A percentile compares a stretch with the other conserved stretches of the same genome.
phyloP scores from a whole-genome alignment of 140 eudicot genomes.

The Ambrosia hybrid region DNA sequence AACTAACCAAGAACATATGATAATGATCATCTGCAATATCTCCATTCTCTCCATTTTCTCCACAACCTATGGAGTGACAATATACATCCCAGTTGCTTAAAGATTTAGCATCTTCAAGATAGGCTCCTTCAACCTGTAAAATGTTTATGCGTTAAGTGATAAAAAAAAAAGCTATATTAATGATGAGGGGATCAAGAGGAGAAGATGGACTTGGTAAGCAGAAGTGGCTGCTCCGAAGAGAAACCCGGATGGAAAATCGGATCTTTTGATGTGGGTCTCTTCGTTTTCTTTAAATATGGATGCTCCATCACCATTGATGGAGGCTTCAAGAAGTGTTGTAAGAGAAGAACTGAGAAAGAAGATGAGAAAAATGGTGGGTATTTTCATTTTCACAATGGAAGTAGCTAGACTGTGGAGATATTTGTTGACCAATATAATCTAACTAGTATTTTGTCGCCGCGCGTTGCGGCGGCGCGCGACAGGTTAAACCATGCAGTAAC shows the following conservation, averaged over 20 bases:
- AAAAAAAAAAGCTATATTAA: not conserved
- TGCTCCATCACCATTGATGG: constrained; percentile 12
- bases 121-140: constrained; percentile 32
- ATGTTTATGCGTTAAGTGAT: not conserved
- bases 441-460: no score
- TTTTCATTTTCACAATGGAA: constrained; percentile 6
- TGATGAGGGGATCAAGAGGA: not conserved
- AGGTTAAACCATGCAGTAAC: no score
- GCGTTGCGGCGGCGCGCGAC: no score
- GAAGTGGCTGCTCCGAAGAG: constrained; percentile 78
- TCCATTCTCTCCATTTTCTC: constrained; percentile 47
- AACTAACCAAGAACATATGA: constrained; percentile 53
- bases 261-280: constrained; percentile 34
- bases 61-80: constrained; percentile 41
- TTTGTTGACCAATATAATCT: not conserved
- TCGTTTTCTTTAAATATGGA: constrained; percentile 13
- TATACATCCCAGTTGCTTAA: constrained; percentile 72
- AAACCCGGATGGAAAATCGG: constrained; percentile 73
- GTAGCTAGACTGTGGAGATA: not conserved
- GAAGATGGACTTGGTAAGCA: constrained; percentile 52
- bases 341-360: constrained; percentile 12
- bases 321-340: constrained; percentile 16
- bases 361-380: constrained; percentile 3
- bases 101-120: constrained; percentile 65
- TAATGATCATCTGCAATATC: constrained; percentile 74